Evolutionary conservation across 805 yeast genomes (phyloP), one percentile per base, ranked within the genome.

Genomic region (Nematodospora valgi): DNA sequence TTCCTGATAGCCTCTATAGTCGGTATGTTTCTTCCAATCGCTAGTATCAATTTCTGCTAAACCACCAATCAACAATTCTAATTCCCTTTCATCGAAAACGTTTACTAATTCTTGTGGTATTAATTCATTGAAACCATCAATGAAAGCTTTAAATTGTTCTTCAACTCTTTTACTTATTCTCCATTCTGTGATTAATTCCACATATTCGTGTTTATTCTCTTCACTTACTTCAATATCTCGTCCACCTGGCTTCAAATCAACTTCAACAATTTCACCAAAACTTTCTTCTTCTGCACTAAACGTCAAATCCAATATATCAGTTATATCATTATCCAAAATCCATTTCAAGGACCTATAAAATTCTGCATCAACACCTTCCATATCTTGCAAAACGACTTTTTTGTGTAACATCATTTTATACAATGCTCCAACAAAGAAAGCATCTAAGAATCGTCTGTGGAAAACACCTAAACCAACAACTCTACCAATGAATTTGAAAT

Each of bases 21-120:
- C 99, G 14, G 99, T 93, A 61, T 93, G 97, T 59, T 87, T 89
- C 68, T 88, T 93, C 99, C 99, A 93, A 69, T 93, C 99, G 46
- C 89, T 97, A 39, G 91, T 85, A 62, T 93, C 98, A 52, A 93
- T 91, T 54, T 93, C 98, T 2, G 97, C 93, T 55, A 93, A 80
- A 62, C 99, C 99, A 59, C 98, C 98, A 62, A 93, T 93, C 56
- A 93, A 76, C 58, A 93, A 70, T 70, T 93, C 99, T 46, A 93
- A 70, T 65, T 93, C 99, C 61, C 97, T 82, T 68, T 93, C 98
- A 64, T 93, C 98, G 58, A 93, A 93, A 28, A 93, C 98, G 48
- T 86, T 87, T 37, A 93, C 95, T 42, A 93, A 70, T 59, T 93
- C 98, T 64, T 89, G 96, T 20, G 99, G 98, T 44, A 93, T 87